Conservation (phyloP, 192 early-diverging fungal genomes). For the Linnemannia exigua region DNA sequence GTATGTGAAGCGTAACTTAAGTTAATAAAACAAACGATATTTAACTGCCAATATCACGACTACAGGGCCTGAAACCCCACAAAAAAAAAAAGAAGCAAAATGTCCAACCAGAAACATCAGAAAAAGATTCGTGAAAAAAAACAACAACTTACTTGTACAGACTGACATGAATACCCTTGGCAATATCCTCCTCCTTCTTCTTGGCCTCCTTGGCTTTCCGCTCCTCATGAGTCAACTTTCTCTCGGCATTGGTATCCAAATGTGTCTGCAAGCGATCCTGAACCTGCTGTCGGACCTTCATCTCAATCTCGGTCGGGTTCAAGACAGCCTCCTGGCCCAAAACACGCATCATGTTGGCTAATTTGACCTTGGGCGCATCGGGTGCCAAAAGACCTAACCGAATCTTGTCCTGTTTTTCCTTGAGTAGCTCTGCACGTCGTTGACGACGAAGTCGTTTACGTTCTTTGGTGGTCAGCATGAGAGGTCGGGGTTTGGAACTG, state of each 20-base stretch:
- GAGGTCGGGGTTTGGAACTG: slow-evolving; percentile 62
- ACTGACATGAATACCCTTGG: slow-evolving; percentile 79
- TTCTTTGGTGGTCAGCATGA: slow-evolving; percentile 92
- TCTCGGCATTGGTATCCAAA: slow-evolving; percentile 84
- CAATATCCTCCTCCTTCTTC: slow-evolving; percentile 83
- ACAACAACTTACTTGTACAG: slow-evolving; percentile 79
- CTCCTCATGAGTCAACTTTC: slow-evolving; percentile 92
- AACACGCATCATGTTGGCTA: slow-evolving; percentile 95
- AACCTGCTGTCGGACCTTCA: slow-evolving; percentile 91
- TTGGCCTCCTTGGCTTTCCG: slow-evolving; percentile 78
- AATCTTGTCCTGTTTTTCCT: slow-evolving; percentile 96
- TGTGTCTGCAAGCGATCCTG: slow-evolving; percentile 83
- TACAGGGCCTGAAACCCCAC: background rate
- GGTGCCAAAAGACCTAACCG: slow-evolving; percentile 93
- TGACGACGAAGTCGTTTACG: slow-evolving; percentile 95
- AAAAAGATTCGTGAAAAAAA: background rate
- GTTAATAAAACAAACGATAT: background rate
- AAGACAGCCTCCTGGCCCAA: slow-evolving; percentile 95
- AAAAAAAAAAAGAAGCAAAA: background rate
- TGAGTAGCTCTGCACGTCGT: slow-evolving; percentile 82
- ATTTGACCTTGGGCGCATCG: slow-evolving; percentile 91
- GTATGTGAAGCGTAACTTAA: too few relatives aligned
- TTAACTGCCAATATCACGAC: background rate
- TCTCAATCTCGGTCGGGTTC: slow-evolving; percentile 96
- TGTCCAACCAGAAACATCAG: too few relatives aligned